Evolutionary conservation across 2,329 filamentous ascomycete genomes (phyloP).

Genomic region (Colletotrichum musicola): DNA sequence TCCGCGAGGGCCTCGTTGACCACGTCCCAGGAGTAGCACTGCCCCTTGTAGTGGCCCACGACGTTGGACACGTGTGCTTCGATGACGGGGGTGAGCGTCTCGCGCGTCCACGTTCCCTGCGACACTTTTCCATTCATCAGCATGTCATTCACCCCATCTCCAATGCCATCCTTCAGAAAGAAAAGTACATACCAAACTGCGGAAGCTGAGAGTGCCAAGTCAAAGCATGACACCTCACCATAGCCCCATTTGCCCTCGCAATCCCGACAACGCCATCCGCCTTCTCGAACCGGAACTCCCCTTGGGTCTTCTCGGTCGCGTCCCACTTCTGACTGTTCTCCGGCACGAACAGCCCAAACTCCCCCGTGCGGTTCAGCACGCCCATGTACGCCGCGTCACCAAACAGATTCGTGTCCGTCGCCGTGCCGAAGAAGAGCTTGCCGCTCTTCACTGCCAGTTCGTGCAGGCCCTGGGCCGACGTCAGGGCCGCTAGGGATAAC

Average conservation of each 20-base stretch:
- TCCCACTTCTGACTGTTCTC: slow-evolving; percentile 73
- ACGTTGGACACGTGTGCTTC: slow-evolving; percentile 64
- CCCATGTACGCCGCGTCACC: slow-evolving; percentile 64
- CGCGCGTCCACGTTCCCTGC: slow-evolving; percentile 70
- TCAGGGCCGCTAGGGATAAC: neutral
- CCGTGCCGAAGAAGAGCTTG: slow-evolving; percentile 71
- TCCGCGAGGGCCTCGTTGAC: slow-evolving; percentile 68
- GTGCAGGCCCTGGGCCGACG: slow-evolving; percentile 55
- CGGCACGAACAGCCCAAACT: slow-evolving; percentile 73
- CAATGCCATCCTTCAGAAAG: neutral
- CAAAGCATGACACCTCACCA: slow-evolving; percentile 73
- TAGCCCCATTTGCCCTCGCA: slow-evolving; percentile 55
- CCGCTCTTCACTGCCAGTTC: slow-evolving; percentile 64
- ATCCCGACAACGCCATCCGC: slow-evolving; percentile 63
- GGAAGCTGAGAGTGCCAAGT: slow-evolving; percentile 74
- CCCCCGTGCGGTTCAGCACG: slow-evolving; percentile 63
- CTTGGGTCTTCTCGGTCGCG: slow-evolving; percentile 67
- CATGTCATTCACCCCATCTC: neutral
- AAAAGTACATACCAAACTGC: slow-evolving; percentile 48
- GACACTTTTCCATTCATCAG: slow-evolving; percentile 61
- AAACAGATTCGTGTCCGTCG: slow-evolving; percentile 66
- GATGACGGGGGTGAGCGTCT: slow-evolving; percentile 51
- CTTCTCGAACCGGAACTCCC: slow-evolving; percentile 70
- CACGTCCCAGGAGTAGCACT: slow-evolving; percentile 65
- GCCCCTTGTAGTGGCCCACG: slow-evolving; percentile 57